Evolutionary conservation across 1,139 yeast genomes (phyloP).

Genomic region (Nadsonia starkeyi-henricii): DNA sequence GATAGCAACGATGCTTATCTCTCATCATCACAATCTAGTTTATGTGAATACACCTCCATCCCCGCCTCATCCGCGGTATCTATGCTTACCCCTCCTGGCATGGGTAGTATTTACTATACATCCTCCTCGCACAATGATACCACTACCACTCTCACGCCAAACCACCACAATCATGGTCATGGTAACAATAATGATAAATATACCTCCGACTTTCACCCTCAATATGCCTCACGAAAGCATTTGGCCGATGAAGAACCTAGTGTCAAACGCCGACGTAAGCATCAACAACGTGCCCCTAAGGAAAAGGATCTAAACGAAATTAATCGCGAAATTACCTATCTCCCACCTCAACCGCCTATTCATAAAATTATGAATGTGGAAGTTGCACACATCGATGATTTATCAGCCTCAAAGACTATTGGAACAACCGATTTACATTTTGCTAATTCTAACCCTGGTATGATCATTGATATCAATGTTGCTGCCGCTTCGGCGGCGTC

Average conservation of each 20-base stretch:
- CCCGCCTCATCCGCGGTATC: not conserved
- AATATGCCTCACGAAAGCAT: too few species aligned
- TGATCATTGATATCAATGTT: slow-evolving; percentile 13
- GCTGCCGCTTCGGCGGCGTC: slow-evolving; percentile 19
- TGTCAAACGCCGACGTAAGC: not conserved
- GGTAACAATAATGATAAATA: too few species aligned
- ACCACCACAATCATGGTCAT: not conserved
- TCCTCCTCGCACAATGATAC: not conserved
- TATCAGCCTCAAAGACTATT: slow-evolving; percentile 7
- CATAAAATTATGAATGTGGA: slow-evolving; percentile 5
- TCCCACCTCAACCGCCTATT: slow-evolving; percentile 7
- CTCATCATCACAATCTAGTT: slow-evolving; percentile 1
- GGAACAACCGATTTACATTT: slow-evolving; percentile 7
- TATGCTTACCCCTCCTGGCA: not conserved
- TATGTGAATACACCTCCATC: not conserved
- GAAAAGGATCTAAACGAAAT: not conserved
- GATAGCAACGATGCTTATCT: not conserved
- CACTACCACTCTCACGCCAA: not conserved
- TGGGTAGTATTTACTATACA: not conserved
- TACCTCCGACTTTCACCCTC: not conserved
- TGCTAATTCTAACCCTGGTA: slow-evolving; percentile 15
- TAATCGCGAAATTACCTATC: not conserved
- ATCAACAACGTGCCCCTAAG: not conserved
- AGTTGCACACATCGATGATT: slow-evolving; percentile 7
- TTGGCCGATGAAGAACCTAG: not conserved